A percentile compares a stretch with the other conserved stretches of the same genome.
Evolutionary conservation across 495 filamentous ascomycete genomes (phyloP).

Genomic region (Polyplosphaeria fusca): DNA sequence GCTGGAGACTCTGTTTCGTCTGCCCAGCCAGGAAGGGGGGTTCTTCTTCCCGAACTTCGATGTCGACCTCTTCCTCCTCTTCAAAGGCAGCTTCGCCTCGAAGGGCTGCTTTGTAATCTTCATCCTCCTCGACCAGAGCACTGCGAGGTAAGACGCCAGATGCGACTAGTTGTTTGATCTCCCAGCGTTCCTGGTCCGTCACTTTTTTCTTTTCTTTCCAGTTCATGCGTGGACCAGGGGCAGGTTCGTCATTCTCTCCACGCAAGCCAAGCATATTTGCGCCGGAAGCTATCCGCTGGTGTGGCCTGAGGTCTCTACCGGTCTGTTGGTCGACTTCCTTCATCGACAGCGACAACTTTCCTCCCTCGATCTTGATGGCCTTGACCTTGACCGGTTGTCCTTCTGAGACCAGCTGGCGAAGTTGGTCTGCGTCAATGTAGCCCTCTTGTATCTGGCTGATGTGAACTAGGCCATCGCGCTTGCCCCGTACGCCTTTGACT

Average conservation of each 20-base stretch:
- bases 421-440: conserved; percentile 83
- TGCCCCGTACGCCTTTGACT: conserved; percentile 77
- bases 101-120: conserved; percentile 85
- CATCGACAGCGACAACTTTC: conserved; percentile 84
- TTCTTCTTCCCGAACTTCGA: conserved; percentile 93
- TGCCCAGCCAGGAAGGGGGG: conserved; percentile 95
- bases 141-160: conserved; percentile 86
- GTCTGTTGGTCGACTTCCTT: conserved; percentile 94
- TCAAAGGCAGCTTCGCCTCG: conserved; percentile 86
- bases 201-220: conserved; percentile 79
- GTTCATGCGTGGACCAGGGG: conserved; percentile 49
- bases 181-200: conserved; percentile 95
- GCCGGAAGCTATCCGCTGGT: conserved; percentile 78
- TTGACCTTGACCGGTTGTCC: conserved; percentile 91
- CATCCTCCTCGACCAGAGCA: conserved; percentile 92
- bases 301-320: conserved; percentile 78
- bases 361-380: conserved; percentile 78
- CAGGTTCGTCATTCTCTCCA: conserved; percentile 21
- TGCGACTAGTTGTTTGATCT: conserved; percentile 93
- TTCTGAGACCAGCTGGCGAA: conserved; percentile 76
- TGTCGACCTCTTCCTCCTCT: conserved; percentile 95
- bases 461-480: conserved; percentile 91
- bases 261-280: conserved; percentile 85
- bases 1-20: conserved; percentile 89
- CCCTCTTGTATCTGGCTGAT: conserved; percentile 91